Percentiles rank a stretch among this genome's conserved stretches.
These are phyloP conservation scores for Penicillium pancosmium DNA, from an alignment of 495 filamentous ascomycete species.

Conservation along the genomic window DNA sequence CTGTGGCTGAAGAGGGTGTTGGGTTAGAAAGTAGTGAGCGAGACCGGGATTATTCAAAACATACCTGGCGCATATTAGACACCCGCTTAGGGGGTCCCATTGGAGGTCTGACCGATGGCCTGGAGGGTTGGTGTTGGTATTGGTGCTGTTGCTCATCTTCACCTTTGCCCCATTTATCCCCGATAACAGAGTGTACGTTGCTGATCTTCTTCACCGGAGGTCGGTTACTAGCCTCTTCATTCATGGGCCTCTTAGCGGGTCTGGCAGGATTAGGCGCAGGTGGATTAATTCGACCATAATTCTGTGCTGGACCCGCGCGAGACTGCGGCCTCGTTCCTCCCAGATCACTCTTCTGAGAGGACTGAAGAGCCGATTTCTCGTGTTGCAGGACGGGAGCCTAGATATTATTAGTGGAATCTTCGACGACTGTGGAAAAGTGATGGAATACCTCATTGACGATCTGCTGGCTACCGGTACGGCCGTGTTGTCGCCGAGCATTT, in stretches of 20 bases:
- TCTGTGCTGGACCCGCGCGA: slow-evolving; percentile 55
- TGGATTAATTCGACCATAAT: slow-evolving; percentile 50
- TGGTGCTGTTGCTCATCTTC: slow-evolving; percentile 53
- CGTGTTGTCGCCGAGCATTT: slow-evolving; percentile 60
- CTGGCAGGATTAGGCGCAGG: slow-evolving; percentile 65
- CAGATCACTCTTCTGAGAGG: slow-evolving; percentile 50
- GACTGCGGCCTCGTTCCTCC: slow-evolving; percentile 54
- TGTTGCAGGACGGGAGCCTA: slow-evolving; percentile 43
- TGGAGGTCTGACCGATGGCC: slow-evolving; percentile 52
- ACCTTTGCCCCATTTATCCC: slow-evolving; percentile 60
- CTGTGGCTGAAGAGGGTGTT: background rate
- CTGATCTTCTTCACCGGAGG: slow-evolving; percentile 44
- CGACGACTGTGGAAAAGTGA: background rate
- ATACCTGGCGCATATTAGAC: slow-evolving; percentile 76
- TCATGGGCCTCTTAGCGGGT: slow-evolving; percentile 62
- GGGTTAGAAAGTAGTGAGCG: background rate
- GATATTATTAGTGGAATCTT: slow-evolving; percentile 3
- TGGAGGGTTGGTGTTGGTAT: slow-evolving; percentile 19
- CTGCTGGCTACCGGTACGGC: slow-evolving; percentile 55
- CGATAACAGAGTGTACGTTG: slow-evolving; percentile 49
- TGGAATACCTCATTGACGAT: slow-evolving; percentile 43
- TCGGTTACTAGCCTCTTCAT: slow-evolving; percentile 53
- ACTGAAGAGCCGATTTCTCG: slow-evolving; percentile 36
- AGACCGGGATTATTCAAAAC: slow-evolving; percentile 9
- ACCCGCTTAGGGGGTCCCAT: slow-evolving; percentile 85